Conservation (phyloP, 495 filamentous ascomycete species). For the Trichoderma orchidacearum region DNA sequence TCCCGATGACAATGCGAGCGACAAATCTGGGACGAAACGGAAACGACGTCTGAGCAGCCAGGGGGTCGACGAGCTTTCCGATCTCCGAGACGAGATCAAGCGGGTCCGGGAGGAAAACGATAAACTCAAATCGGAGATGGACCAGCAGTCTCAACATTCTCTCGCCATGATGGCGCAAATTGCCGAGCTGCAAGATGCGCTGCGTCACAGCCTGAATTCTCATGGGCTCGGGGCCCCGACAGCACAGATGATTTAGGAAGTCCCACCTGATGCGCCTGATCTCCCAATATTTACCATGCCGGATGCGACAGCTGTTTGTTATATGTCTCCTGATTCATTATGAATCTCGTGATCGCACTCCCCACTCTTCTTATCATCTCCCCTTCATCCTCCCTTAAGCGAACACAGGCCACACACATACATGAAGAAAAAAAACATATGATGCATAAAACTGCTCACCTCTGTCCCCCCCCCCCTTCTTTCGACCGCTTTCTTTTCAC, state of each 20-base stretch:
- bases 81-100: conserved; percentile 25
- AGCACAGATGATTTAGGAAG: conserved; percentile 5
- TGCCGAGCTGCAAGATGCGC: conserved; percentile 8
- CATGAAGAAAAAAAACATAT: neutral
- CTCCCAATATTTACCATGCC: neutral
- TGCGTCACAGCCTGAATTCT: conserved; percentile 6
- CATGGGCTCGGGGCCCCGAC: neutral
- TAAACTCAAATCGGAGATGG: conserved; percentile 19
- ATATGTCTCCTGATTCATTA: neutral
- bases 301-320: neutral
- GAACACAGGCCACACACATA: neutral
- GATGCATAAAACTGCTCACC: neutral
- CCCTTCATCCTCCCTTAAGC: neutral
- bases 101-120: conserved; percentile 21
- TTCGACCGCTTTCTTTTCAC: neutral
- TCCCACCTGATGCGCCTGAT: neutral
- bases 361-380: neutral
- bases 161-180: conserved; percentile 16
- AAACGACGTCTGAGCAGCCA: conserved; percentile 16
- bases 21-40: conserved; percentile 17
- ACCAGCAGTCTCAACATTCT: conserved; percentile 15
- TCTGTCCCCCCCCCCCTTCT: neutral
- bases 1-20: conserved; percentile 20
- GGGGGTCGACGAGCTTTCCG: conserved; percentile 8
- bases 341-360: neutral